Base-by-base conservation (phyloP, 2,329 filamentous ascomycete species). In the Immersiporthe knoxdaviesiana region DNA sequence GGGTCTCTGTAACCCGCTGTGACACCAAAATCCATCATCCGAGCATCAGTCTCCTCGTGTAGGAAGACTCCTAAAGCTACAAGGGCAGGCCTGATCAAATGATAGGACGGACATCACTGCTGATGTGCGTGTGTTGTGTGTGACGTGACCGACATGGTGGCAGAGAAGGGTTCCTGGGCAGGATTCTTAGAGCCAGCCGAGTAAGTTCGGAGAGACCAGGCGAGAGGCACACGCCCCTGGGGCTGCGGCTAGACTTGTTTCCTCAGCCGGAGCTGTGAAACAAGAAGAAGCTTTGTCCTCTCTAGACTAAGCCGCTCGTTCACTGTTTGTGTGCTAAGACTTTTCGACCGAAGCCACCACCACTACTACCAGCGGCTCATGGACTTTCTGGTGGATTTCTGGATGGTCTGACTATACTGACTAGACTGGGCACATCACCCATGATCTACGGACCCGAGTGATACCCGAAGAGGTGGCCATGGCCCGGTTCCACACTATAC, bases 221-320 rank as follows among this genome's bases (percentile, higher is more conserved):
- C 50, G 8, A 35, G 12, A 56, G 12, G 14, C 52, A 56, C 24
- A 24, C n/a, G n/a, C n/a, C 27, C 24, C 27, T 30, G 27, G 4
- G 27, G 30, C 18, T 30, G 37, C 18, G 35, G 37, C 59, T 24
- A 24, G 37, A 16, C 14, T 56, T 18, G 14, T 7, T 7, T 30
- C 52, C n/a, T 44, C 18, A 8, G 37, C 37, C 59, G 37, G 59
- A 44, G 59, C 59, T 8, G 59, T 61, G 59, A 61, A 44, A 61
- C 59, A 27, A 16, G 24, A 27, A 16, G 24, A 61, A 61, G 24
- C 37, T 12, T 37, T 7, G 8, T 44, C 44, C 18, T 7, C 12
- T 21, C 37, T 18, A 61, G 59, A 39, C 56, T 21, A 24, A 60
- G 32, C 8, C 32, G 5, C 12, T 56, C 52, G 5, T 8, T 56